Percentiles rank a stretch among this genome's conserved stretches.
These are phyloP conservation scores for Boletus pseudo-olivaceus DNA, from an alignment of 768 basidiomycete genomes.

Conservation along the genomic window DNA sequence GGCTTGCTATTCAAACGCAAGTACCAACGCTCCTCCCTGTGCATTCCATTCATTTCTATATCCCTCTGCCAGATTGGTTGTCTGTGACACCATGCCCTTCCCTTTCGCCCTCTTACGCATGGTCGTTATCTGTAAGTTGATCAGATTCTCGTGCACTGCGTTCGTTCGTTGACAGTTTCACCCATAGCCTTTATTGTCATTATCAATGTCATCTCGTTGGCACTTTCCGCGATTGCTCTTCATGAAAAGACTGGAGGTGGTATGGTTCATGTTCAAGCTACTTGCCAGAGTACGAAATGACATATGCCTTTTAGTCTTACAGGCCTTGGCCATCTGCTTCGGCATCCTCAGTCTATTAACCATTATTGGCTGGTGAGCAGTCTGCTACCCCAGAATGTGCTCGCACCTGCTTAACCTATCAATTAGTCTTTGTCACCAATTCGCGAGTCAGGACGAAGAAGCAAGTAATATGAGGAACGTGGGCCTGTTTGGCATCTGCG, in stretches of 20 bases:
- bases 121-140: slow-evolving; percentile 18
- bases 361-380: slow-evolving; percentile 21
- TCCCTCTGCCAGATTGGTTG: slow-evolving; percentile 4
- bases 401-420: neutral
- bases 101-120: slow-evolving; percentile 18
- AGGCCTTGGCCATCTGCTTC: slow-evolving; percentile 15
- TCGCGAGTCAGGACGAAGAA: slow-evolving; percentile 12
- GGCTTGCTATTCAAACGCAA: neutral
- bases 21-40: neutral
- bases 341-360: slow-evolving; percentile 8
- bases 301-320: slow-evolving; percentile 15
- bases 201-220: slow-evolving; percentile 9
- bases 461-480: slow-evolving; percentile 23
- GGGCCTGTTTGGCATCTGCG: slow-evolving; percentile 18
- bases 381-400: neutral
- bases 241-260: slow-evolving; percentile 21
- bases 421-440: slow-evolving; percentile 17
- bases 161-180: neutral
- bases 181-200: slow-evolving; percentile 17
- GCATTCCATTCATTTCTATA: slow-evolving; percentile 4
- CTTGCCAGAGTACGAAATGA: neutral
- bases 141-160: neutral
- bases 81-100: slow-evolving; percentile 29
- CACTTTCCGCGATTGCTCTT: slow-evolving; percentile 17
- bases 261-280: slow-evolving; percentile 7